Evolutionary conservation across 2,329 filamentous ascomycete genomes (phyloP).

Genomic region (Chrysoporthe austroafricana): DNA sequence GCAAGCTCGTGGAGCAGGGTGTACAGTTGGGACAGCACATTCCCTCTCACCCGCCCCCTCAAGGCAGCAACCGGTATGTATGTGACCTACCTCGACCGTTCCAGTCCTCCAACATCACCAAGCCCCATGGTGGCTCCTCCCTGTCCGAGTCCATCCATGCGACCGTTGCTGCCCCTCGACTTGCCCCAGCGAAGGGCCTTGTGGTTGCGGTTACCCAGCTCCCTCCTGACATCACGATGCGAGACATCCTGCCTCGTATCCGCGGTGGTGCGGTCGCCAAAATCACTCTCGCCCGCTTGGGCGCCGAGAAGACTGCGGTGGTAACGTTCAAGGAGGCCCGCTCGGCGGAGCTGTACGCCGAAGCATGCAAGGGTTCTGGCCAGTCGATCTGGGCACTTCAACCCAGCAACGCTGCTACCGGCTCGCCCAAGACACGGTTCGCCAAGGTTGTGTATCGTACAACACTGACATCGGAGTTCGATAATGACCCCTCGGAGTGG

Average conservation of each 20-base stretch:
- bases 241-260: conserved; percentile 17
- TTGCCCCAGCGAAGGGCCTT: not conserved
- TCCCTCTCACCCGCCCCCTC: too few relatives aligned
- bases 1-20: too few relatives aligned
- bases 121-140: not conserved
- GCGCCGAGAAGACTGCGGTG: not conserved
- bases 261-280: conserved; percentile 7
- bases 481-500: not conserved
- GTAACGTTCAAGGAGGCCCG: conserved; percentile 20
- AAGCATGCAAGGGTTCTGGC: not conserved
- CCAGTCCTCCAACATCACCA: not conserved
- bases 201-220: not conserved
- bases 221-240: not conserved
- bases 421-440: not conserved
- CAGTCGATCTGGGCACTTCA: not conserved
- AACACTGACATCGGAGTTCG: not conserved
- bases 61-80: too few relatives aligned
- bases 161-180: not conserved
- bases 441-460: not conserved
- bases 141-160: not conserved
- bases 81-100: too few relatives aligned
- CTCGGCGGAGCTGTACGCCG: not conserved
- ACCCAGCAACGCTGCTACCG: not conserved
- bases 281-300: not conserved
- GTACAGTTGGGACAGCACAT: too few relatives aligned